Evolutionary conservation across 192 early-diverging fungal species (phyloP).

Genomic region (Rhizophagus clarus): DNA sequence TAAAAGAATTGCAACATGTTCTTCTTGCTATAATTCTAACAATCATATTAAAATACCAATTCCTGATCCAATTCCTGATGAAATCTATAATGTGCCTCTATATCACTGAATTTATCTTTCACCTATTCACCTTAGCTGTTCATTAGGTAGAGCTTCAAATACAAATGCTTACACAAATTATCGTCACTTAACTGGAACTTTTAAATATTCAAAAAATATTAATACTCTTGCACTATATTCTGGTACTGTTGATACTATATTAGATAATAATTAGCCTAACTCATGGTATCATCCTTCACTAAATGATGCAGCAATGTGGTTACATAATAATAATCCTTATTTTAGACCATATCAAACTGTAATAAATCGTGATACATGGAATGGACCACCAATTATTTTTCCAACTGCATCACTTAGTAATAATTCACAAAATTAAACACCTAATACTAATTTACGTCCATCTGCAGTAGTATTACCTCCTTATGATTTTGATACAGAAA

Average conservation of each 20-base stretch:
- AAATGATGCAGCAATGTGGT: background rate
- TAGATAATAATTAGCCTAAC: background rate
- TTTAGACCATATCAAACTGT: background rate
- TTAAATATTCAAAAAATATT: background rate
- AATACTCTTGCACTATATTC: conserved; percentile 2
- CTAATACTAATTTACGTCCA: background rate
- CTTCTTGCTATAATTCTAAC: background rate
- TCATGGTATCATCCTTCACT: background rate
- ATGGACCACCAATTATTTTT: background rate
- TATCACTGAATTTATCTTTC: background rate
- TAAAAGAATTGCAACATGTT: background rate
- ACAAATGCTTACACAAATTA: conserved; percentile 4
- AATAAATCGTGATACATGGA: background rate
- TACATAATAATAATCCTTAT: background rate
- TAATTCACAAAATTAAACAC: background rate
- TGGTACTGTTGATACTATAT: background rate
- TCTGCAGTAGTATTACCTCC: background rate
- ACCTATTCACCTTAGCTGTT: background rate
- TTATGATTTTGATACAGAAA: conserved; percentile 12
- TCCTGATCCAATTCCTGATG: background rate
- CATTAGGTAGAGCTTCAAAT: background rate
- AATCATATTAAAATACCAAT: background rate
- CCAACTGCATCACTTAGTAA: background rate
- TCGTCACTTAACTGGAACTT: background rate
- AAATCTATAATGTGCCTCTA: background rate